These are phyloP conservation scores for Calocera viscosa DNA, from an alignment of 768 basidiomycete species.

Conservation along the genomic window DNA sequence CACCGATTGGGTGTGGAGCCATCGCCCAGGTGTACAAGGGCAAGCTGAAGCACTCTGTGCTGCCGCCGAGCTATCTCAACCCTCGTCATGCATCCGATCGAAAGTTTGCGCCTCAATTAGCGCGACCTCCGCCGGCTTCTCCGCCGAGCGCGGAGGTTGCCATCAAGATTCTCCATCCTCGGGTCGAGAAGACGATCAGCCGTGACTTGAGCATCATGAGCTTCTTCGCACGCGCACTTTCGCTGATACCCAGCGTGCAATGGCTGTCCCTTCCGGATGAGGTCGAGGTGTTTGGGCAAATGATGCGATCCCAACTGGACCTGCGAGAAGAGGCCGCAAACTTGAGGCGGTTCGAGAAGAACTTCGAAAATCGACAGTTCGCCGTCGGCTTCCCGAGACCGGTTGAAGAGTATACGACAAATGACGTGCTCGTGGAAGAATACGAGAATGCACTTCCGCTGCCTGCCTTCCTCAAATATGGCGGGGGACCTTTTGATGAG, in stretches of 20 bases:
- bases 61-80: constrained; percentile 71
- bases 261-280: constrained; percentile 96
- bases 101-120: constrained; percentile 26
- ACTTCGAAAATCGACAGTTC: constrained; percentile 64
- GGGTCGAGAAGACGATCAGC: constrained; percentile 63
- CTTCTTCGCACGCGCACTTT: constrained; percentile 71
- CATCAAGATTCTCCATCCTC: constrained; percentile 89
- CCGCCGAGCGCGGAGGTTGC: constrained; percentile 82
- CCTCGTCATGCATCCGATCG: constrained; percentile 45
- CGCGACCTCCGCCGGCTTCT: constrained; percentile 41
- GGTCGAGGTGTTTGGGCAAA: constrained; percentile 81
- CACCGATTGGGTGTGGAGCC: constrained; percentile 94
- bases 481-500: constrained; percentile 83
- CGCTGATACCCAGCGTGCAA: constrained; percentile 79
- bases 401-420: constrained; percentile 64
- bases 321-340: constrained; percentile 83
- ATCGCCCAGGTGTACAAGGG: constrained; percentile 62
- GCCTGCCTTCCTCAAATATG: constrained; percentile 73
- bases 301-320: constrained; percentile 95
- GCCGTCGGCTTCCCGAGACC: constrained; percentile 87
- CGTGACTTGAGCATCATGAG: constrained; percentile 92
- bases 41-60: constrained; percentile 65
- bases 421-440: constrained; percentile 80
- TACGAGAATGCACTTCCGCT: constrained; percentile 85
- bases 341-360: constrained; percentile 66